Conservation (phyloP, 495 filamentous ascomycete genomes). For the Hypoxylon cercidicola region DNA sequence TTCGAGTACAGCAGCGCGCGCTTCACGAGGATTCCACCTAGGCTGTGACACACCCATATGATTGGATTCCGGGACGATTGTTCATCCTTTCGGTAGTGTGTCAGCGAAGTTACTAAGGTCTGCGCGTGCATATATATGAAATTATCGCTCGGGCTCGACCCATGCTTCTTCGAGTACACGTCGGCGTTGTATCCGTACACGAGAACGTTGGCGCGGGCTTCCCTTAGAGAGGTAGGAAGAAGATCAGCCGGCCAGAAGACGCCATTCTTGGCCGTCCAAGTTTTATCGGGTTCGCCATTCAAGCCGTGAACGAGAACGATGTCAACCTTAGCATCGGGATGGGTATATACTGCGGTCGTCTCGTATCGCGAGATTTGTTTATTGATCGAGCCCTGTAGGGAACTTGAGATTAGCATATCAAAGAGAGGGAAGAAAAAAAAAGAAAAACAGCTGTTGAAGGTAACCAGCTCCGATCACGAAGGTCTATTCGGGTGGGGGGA, state of each 20-base stretch:
- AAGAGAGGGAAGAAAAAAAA: no score
- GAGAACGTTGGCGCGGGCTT: conserved; percentile 73
- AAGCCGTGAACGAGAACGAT: conserved; percentile 86
- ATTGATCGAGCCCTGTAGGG: conserved; percentile 57
- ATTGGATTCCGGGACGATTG: conserved; percentile 72
- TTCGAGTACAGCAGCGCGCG: conserved; percentile 68
- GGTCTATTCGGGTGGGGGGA: no score
- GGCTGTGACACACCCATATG: conserved; percentile 85
- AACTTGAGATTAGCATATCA: conserved; percentile 32
- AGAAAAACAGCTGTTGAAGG: no score
- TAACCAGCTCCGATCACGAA: no score
- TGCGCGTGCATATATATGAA: conserved; percentile 86
- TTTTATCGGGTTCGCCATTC: conserved; percentile 78
- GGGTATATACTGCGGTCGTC: conserved; percentile 72
- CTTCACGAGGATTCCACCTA: conserved; percentile 86
- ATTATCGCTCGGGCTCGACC: conserved; percentile 67
- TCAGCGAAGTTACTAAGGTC: conserved; percentile 73
- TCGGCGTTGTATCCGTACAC: conserved; percentile 89
- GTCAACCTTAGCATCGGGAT: conserved; percentile 68
- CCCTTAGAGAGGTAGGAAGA: conserved; percentile 70
- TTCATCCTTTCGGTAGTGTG: conserved; percentile 63
- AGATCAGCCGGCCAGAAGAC: conserved; percentile 83
- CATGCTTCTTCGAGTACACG: conserved; percentile 65
- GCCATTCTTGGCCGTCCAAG: conserved; percentile 75
- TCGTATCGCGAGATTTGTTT: conserved; percentile 72